Base-by-base conservation (phyloP, 495 filamentous ascomycete genomes). In the Letharia lupina region DNA sequence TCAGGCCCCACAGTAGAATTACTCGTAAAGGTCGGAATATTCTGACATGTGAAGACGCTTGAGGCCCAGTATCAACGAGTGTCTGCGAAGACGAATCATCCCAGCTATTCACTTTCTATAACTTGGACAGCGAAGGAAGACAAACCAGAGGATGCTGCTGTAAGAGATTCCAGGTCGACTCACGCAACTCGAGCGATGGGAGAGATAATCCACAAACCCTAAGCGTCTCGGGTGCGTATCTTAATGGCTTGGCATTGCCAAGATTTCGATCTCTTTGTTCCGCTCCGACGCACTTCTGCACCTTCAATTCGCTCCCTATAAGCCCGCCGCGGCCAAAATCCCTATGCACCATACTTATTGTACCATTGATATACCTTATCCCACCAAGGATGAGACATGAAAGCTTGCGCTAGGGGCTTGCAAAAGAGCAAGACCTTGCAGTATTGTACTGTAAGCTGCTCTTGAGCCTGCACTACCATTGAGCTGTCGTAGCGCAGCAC, bases 361-460 rank as follows among this genome's bases (percentile, higher is more conserved):
- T 44, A 56, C 10, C 44, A 6, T 56, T 56, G 31, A 4, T 54
- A 18, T 33, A 35, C 13, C n/a, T 67, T 48, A 35, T 15, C 6
- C 42, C 45, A 31, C 42, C 18, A 48, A 67, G 41, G 61, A 64
- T 64, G 66, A 67, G 61, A 67, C 61, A 67, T 67, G 66, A 67
- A 64, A 60, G 23, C 61, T 60, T 60, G 35, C 61, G 52, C n/a
- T 58, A 33, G 45, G 42, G 37, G 54, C 45, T 64, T 64, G 31
- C 61, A 44, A 59, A 60, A 40, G 41, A 31, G 65, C 65, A 67
- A 58, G 20, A 42, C 23, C 35, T 61, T 28, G 58, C 58, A 4
- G 18, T 41, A 11, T 23, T 23, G 20, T 58, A 65, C 50, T 28
- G 63, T 65, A 33, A 48, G 63, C 28, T 41, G 31, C 56, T 16